A percentile compares a stretch with the other conserved stretches of the same genome.
phyloP scores from a whole-genome alignment of 2,329 filamentous ascomycete species.

The Leptographium procerum region DNA sequence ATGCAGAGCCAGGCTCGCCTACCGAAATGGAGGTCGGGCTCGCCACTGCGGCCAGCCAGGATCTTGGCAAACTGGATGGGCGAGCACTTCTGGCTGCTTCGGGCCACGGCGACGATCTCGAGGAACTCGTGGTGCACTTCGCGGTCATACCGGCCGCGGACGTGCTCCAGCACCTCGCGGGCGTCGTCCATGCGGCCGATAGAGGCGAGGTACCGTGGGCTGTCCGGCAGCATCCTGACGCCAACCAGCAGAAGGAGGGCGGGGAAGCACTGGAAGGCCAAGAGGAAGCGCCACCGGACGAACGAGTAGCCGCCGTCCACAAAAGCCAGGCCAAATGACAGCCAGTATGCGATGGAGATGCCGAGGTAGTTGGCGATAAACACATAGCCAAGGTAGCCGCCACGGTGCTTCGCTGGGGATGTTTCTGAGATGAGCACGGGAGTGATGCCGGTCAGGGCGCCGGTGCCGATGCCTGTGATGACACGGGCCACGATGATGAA shows the following conservation, averaged over 20 bases:
- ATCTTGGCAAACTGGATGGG: constrained; percentile 28
- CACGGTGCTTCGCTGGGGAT: constrained; percentile 32
- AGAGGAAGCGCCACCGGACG: constrained; percentile 25
- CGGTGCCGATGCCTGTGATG: constrained; percentile 40
- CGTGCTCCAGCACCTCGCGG: constrained; percentile 16
- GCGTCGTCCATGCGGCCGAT: constrained; percentile 18
- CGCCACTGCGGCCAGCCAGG: constrained; percentile 21
- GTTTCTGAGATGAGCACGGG: constrained; percentile 37
- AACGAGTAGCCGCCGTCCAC: constrained; percentile 17
- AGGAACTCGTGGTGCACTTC: constrained; percentile 28
- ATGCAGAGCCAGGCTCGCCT: constrained; percentile 28
- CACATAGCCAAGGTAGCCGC: constrained; percentile 33
- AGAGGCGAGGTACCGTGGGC: constrained; percentile 24
- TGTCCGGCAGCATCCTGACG: constrained; percentile 32
- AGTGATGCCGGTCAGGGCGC: constrained; percentile 36
- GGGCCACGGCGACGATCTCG: constrained; percentile 28
- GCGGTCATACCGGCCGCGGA: constrained; percentile 20
- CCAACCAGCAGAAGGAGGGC: constrained; percentile 26
- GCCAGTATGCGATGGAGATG: constrained; percentile 30
- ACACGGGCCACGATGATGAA: constrained; percentile 39
- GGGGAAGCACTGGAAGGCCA: constrained; percentile 29
- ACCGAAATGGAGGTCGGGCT: constrained; percentile 24
- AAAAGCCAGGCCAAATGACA: constrained; percentile 22
- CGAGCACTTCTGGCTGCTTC: constrained; percentile 24
- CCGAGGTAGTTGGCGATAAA: constrained; percentile 43